phyloP scores from a whole-genome alignment of 495 filamentous ascomycete genomes.

The Podospora comata region DNA sequence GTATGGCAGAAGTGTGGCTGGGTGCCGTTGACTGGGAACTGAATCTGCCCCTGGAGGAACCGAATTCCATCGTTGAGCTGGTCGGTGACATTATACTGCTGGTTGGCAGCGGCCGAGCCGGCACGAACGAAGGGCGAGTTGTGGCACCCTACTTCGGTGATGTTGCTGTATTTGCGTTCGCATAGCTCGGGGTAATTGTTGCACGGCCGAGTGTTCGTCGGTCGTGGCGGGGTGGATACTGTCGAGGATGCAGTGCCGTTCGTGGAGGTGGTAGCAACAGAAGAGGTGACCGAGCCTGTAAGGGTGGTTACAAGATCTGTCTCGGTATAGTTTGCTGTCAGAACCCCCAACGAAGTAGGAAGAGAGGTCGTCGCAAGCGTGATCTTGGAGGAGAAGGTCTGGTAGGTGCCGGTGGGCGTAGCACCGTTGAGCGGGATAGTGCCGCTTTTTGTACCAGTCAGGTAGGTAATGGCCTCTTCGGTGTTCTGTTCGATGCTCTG shows the following conservation, averaged over 20 bases:
- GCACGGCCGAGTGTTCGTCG: constrained; percentile 72
- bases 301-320: constrained; percentile 42
- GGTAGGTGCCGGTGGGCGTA: constrained; percentile 36
- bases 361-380: constrained; percentile 34
- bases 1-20: constrained; percentile 70
- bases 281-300: constrained; percentile 37
- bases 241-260: constrained; percentile 37
- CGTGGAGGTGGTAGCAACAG: constrained; percentile 28
- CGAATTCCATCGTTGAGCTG: constrained; percentile 88
- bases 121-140: constrained; percentile 78
- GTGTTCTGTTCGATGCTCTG: constrained; percentile 5
- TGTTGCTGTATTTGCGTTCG: constrained; percentile 76
- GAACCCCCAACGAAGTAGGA: constrained; percentile 18
- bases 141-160: constrained; percentile 80
- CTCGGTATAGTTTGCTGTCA: constrained; percentile 45
- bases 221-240: constrained; percentile 41
- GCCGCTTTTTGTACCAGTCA: constrained; percentile 39
- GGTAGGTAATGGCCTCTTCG: constrained; percentile 35
- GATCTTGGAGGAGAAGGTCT: constrained; percentile 35
- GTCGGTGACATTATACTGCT: constrained; percentile 60
- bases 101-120: constrained; percentile 76
- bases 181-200: constrained; percentile 88
- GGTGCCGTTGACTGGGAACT: constrained; percentile 41
- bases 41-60: constrained; percentile 83
- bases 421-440: constrained; percentile 21